These are phyloP conservation scores for Endoconidiophora polonica DNA, from an alignment of 2,329 filamentous ascomycete genomes.

Conservation along the genomic window DNA sequence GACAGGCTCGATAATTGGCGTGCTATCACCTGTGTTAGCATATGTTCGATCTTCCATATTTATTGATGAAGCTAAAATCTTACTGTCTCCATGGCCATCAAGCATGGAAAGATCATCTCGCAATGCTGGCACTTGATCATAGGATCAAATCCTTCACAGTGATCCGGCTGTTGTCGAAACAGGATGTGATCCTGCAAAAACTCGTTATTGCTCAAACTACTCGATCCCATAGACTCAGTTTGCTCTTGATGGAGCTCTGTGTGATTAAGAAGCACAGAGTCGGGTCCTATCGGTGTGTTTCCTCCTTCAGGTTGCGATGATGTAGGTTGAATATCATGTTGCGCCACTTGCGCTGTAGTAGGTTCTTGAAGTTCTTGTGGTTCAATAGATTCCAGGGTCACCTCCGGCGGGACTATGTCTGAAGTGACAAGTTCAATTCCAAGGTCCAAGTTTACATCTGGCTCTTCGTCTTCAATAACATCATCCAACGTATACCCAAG, in stretches of 20 bases:
- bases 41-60: slow-evolving; percentile 11
- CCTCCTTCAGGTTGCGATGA: too few relatives aligned
- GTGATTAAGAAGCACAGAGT: too few relatives aligned
- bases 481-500: slow-evolving; percentile 28
- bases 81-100: slow-evolving; percentile 12
- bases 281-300: too few relatives aligned
- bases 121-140: slow-evolving; percentile 13
- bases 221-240: too few relatives aligned
- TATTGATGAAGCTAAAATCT: background rate
- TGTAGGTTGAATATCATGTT: too few relatives aligned
- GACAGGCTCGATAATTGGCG: slow-evolving; percentile 21
- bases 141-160: background rate
- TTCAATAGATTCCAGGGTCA: too few relatives aligned
- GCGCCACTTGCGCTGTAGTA: too few relatives aligned
- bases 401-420: background rate
- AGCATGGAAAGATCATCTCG: slow-evolving; percentile 12
- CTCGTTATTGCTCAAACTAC: too few relatives aligned
- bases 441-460: slow-evolving; percentile 5
- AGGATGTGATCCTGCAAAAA: background rate
- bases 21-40: slow-evolving; percentile 18
- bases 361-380: too few relatives aligned
- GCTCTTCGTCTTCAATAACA: slow-evolving; percentile 15
- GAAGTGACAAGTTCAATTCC: slow-evolving; percentile 7
- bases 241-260: too few relatives aligned
- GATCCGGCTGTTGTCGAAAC: background rate